Base-by-base conservation (phyloP, 176 grass and related monocot genomes). In the Tuctoria greenei region DNA sequence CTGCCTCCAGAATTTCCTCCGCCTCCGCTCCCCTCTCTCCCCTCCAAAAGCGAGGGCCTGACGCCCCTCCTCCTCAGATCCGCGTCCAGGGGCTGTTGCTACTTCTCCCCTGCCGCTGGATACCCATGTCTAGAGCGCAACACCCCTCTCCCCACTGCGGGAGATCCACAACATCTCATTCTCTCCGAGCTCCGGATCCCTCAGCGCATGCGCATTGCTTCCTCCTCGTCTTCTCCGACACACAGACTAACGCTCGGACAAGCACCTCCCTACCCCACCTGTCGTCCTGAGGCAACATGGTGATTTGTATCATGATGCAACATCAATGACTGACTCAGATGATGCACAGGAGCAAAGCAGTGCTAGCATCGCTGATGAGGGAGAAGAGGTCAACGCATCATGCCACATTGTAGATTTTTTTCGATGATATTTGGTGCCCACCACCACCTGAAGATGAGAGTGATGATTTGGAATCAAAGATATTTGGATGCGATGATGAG, bases 401-500 rank as follows among this genome's bases (percentile, higher is more conserved):
- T 16, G 23, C n/a, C 52, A 50, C 40, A 75, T 75, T 26, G 45
- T 84, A 36, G 81, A 93, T 82, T 89, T 89, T 82, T 42, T 79
- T 76, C n/a, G 84, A 70, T 34, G 38, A 66, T 75, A 82, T 93
- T 61, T 93, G 87, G 87, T 82, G 26, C 64, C 84, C 81, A 27
- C 90, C 90, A 49, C 63, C 71, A 8, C 81, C 90, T 63, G 83
- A 87, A 76, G 84, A 93, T 72, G 79, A 88, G 66, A 57, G 23
- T 11, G 90, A 93, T 84, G 90, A 93, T 50, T n/a, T 52, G 1
- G 90, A 93, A 72, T 82, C 77, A 12, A 82, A 72, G 24, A 79
- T 90, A 50, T 91, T 88, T 83, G 88, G 81, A 73, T 71, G 46
- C n/a, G 81, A 82, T 67, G 88, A 97, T 16, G 90, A 92, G 10